A percentile compares a stretch with the other conserved stretches of the same genome.
Evolutionary conservation across 352 stramenopile species (phyloP).

Genomic region (Pilasporangium apinafurcum): DNA sequence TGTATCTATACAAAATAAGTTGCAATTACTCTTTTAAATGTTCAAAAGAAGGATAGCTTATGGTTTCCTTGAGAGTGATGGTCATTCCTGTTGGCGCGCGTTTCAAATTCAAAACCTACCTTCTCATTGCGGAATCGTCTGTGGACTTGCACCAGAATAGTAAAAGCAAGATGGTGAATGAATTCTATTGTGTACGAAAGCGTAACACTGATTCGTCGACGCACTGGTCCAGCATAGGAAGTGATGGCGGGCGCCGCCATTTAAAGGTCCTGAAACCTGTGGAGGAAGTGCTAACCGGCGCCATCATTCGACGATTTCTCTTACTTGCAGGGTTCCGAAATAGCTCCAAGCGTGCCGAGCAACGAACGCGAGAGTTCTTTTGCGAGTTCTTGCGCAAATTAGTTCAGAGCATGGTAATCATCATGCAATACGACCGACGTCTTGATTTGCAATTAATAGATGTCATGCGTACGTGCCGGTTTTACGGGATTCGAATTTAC

Average conservation of each 20-base stretch:
- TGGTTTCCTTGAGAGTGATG: conserved; percentile 9
- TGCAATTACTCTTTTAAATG: too few species aligned
- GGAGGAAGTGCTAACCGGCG: conserved; percentile 32
- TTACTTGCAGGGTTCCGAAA: conserved; percentile 58
- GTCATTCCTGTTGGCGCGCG: conserved; percentile 7
- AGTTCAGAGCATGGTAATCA: conserved; percentile 35
- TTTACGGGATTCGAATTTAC: conserved; percentile 69
- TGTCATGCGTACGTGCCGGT: conserved; percentile 51
- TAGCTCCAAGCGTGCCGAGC: conserved; percentile 27
- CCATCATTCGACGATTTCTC: conserved; percentile 58
- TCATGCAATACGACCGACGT: conserved; percentile 38
- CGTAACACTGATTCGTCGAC: too few species aligned
- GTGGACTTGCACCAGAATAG: too few species aligned
- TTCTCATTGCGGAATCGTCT: conserved; percentile 22
- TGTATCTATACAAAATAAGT: background rate
- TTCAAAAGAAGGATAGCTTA: conserved; percentile 6
- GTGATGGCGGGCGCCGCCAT: background rate
- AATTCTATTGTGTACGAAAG: conserved; percentile 61
- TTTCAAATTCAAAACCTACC: conserved; percentile 12
- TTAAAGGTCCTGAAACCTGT: background rate
- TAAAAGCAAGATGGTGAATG: too few species aligned
- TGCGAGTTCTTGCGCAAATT: conserved; percentile 51
- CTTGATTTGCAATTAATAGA: conserved; percentile 49
- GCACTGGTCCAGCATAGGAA: too few species aligned
- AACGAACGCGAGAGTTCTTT: conserved; percentile 34